A percentile compares a stretch with the other conserved stretches of the same genome.
These are phyloP conservation scores for Pestalotiopsis sp. DNA, from an alignment of 2,329 filamentous ascomycete genomes.

Conservation along the genomic window DNA sequence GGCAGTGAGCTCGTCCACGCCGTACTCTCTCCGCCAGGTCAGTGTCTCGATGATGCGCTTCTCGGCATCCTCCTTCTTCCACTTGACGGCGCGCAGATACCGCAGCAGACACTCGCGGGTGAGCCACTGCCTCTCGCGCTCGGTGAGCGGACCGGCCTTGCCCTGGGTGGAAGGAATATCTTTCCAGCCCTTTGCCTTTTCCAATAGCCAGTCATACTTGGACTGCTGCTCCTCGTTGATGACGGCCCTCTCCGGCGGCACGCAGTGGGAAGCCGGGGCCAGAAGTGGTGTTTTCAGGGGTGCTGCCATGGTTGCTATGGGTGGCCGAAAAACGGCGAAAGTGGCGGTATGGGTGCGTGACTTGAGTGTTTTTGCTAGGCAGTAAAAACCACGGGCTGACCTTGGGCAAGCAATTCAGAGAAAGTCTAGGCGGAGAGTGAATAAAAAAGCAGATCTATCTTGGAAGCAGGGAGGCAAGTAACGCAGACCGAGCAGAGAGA, in stretches of 20 bases:
- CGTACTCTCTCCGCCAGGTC: slow-evolving; percentile 89
- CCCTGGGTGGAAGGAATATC: slow-evolving; percentile 63
- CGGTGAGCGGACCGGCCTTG: slow-evolving; percentile 68
- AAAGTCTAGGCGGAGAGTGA: neutral
- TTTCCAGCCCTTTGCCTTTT: slow-evolving; percentile 71
- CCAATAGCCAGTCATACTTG: slow-evolving; percentile 81
- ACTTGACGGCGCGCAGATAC: slow-evolving; percentile 93
- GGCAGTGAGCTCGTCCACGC: slow-evolving; percentile 74
- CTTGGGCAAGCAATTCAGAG: neutral
- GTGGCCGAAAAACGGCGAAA: neutral
- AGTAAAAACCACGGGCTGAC: neutral
- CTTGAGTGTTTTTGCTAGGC: neutral
- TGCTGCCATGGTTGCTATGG: slow-evolving; percentile 27
- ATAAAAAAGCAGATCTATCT: neutral
- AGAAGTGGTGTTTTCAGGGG: slow-evolving; percentile 58
- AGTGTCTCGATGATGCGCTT: slow-evolving; percentile 82
- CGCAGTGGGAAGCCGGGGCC: slow-evolving; percentile 59
- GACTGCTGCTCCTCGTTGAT: slow-evolving; percentile 77
- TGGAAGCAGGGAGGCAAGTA: neutral
- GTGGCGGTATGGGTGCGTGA: neutral
- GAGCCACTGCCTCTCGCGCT: slow-evolving; percentile 85
- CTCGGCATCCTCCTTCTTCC: slow-evolving; percentile 75
- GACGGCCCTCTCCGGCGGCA: slow-evolving; percentile 56
- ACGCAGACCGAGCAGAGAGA: neutral
- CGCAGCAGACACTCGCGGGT: slow-evolving; percentile 90